Base-by-base conservation (phyloP, 768 basidiomycete genomes). In the Mycena pura region DNA sequence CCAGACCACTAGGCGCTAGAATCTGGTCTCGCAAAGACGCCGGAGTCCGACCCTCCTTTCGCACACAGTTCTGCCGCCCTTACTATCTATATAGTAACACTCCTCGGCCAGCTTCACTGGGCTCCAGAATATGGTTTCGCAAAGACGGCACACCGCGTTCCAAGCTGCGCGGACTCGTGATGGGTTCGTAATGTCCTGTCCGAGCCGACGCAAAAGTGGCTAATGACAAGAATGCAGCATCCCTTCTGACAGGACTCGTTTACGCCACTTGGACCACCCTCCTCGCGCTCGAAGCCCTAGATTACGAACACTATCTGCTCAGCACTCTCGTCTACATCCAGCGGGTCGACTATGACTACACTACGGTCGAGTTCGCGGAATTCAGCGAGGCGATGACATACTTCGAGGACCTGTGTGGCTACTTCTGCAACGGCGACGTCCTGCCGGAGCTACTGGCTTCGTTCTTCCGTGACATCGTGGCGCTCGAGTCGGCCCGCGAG, bases 291-390 rank as follows among this genome's bases (percentile, higher is more conserved):
- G 64, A 66, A 36, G 64, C 51, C 36, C 60, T 66, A 21, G 64
- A 66, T 49, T 62, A 66, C 60, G 64, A 66, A 27, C 60, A 59
- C 47, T 66, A 66, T 44, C 36, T 66, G 21, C 64, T 66, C 49
- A 36, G 40, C 25, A 59, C 60, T 15, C 64, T 66, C 57, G 64
- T 66, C 31, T 50, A 66, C 47, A 66, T 66, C 44, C 64, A 66
- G 31, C 64, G 64, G 51, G 53, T 62, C 32, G 64, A 66, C 60
- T 66, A 66, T 44, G 64, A 66, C 50, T 62, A 48, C 44, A 2
- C 52, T 6, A 40, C 51, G 1, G 38, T 58, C n/a, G 3, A 45
- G 1, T 36, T 65, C 25, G 43, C 22, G 5, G 28, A 29, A 24
- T 58, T 56, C 27, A 4, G 7, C 17, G 51, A 14, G 5, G 36